phyloP scores from a whole-genome alignment of 2,329 filamentous ascomycete genomes.

The Phoma sp. region DNA sequence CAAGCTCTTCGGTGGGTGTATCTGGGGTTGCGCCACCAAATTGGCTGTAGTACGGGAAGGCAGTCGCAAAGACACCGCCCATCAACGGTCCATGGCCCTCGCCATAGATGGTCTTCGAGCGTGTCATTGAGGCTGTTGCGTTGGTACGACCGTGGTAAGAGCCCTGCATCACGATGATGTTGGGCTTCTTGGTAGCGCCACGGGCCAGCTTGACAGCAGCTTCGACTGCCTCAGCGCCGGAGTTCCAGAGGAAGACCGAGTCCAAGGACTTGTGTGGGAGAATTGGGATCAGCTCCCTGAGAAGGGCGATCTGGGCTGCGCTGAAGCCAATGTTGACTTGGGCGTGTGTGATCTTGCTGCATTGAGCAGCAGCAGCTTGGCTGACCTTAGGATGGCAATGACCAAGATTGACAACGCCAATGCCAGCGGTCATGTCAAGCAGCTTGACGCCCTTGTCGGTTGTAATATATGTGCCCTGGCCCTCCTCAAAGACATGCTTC shows the following conservation, averaged over 20 bases:
- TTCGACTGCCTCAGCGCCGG: conserved; percentile 39
- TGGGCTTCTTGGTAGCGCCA: conserved; percentile 39
- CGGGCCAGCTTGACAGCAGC: conserved; percentile 37
- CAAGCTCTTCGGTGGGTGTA: conserved; percentile 35
- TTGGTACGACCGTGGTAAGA: conserved; percentile 41
- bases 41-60: conserved; percentile 41
- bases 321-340: conserved; percentile 43
- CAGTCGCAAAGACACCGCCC: conserved; percentile 38
- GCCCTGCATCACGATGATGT: conserved; percentile 42
- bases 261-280: conserved; percentile 37
- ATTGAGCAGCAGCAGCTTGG: conserved; percentile 37
- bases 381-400: conserved; percentile 42
- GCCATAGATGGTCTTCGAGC: conserved; percentile 39
- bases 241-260: conserved; percentile 40
- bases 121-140: conserved; percentile 39
- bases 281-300: conserved; percentile 37
- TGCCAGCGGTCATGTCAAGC: conserved; percentile 38
- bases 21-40: conserved; percentile 28
- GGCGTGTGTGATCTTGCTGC: conserved; percentile 38
- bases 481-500: conserved; percentile 41
- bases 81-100: conserved; percentile 39
- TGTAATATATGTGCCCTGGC: conserved; percentile 36
- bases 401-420: conserved; percentile 38
- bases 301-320: conserved; percentile 34
- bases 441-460: conserved; percentile 41